Conservation (phyloP, 2,329 filamentous ascomycete genomes). For the Epichloe uncinata region DNA sequence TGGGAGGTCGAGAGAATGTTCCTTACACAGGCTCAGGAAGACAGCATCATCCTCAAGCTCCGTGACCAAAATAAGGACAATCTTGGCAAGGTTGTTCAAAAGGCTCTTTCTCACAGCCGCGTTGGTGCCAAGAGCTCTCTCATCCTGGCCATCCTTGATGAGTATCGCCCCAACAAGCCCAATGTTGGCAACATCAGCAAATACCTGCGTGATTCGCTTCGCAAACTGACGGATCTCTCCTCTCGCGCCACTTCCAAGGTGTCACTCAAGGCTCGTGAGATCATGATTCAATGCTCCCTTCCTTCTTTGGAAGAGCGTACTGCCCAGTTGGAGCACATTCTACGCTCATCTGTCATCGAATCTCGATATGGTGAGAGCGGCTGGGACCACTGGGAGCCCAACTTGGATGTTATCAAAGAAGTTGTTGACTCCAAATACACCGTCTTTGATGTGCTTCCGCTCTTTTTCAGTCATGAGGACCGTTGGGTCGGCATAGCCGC, state of each 20-base stretch:
- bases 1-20: slow-evolving; percentile 76
- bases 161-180: slow-evolving; percentile 91
- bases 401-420: slow-evolving; percentile 84
- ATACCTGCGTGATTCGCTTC: slow-evolving; percentile 69
- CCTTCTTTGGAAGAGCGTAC: slow-evolving; percentile 92
- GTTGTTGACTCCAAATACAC: slow-evolving; percentile 98
- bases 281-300: slow-evolving; percentile 92
- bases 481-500: slow-evolving; percentile 89
- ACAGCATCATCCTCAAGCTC: slow-evolving; percentile 85
- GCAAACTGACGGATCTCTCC: slow-evolving; percentile 78
- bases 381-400: slow-evolving; percentile 90
- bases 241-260: slow-evolving; percentile 79
- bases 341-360: slow-evolving; percentile 88
- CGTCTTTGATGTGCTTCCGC: slow-evolving; percentile 87
- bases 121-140: slow-evolving; percentile 91
- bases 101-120: slow-evolving; percentile 84
- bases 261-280: slow-evolving; percentile 89
- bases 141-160: slow-evolving; percentile 78
- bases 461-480: slow-evolving; percentile 91
- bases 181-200: slow-evolving; percentile 79
- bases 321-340: slow-evolving; percentile 95
- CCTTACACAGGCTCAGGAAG: slow-evolving; percentile 76
- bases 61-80: slow-evolving; percentile 96
- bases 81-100: slow-evolving; percentile 70
- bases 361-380: slow-evolving; percentile 96